Conservation (phyloP, 2,329 filamentous ascomycete species). For the Pyricularia pennisetigena region DNA sequence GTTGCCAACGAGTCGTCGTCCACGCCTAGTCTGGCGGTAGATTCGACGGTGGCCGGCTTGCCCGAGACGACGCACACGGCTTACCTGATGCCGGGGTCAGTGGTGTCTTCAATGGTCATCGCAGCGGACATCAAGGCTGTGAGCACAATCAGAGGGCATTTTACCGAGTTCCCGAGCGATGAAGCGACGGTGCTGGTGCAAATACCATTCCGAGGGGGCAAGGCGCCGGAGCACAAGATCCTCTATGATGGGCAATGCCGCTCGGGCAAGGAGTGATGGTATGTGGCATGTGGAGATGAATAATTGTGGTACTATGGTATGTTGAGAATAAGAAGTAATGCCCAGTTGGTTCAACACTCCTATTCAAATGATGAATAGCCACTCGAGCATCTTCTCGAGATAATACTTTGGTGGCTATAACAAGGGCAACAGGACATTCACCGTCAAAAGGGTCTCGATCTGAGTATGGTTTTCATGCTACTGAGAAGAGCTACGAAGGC, state of each 20-base stretch:
- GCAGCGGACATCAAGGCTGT: constrained; percentile 17
- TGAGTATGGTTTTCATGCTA: no score
- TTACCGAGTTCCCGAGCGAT: constrained; percentile 23
- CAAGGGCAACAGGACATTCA: no score
- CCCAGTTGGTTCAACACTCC: not conserved
- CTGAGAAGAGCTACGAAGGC: no score
- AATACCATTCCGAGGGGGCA: constrained; percentile 17
- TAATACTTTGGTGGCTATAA: no score
- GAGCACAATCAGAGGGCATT: constrained; percentile 19
- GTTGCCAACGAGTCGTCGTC: constrained; percentile 1
- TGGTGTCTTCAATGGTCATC: constrained; percentile 20
- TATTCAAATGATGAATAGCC: not conserved
- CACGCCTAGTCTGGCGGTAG: not conserved
- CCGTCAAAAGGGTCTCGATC: no score
- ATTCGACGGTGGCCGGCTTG: not conserved
- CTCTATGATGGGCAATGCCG: constrained; percentile 20
- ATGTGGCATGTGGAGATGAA: not conserved
- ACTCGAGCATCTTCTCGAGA: not conserved
- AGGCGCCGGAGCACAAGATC: constrained; percentile 16
- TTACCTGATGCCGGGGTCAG: constrained; percentile 20
- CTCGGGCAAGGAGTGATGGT: not conserved
- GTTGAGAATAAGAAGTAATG: not conserved
- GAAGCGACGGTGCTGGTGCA: constrained; percentile 22
- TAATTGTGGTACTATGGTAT: not conserved
- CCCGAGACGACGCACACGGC: constrained; percentile 11